Conservation (phyloP, 768 basidiomycete genomes). For the Xerocomus potaroensis region DNA sequence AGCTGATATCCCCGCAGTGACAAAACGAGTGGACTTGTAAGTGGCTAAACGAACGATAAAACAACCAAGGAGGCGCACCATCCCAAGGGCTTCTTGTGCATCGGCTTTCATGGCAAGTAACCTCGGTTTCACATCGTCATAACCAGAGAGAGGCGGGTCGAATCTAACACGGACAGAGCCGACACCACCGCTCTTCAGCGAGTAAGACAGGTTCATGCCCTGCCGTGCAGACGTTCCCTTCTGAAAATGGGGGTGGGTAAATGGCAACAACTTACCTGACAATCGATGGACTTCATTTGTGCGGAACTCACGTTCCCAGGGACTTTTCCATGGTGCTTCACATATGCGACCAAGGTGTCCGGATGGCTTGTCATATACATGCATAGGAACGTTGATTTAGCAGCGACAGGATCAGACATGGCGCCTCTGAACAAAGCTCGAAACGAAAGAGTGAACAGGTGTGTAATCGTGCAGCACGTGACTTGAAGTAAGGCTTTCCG, state of each 20-base stretch:
- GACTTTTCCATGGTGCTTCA: conserved; percentile 70
- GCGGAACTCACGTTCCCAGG: conserved; percentile 52
- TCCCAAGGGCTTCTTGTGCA: conserved; percentile 75
- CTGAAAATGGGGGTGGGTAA: background rate
- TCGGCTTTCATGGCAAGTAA: conserved; percentile 76
- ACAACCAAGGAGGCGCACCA: conserved; percentile 45
- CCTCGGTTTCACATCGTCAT: conserved; percentile 80
- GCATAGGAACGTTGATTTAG: conserved; percentile 69
- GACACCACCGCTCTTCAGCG: conserved; percentile 44
- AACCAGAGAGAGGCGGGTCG: conserved; percentile 67
- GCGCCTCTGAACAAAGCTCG: background rate
- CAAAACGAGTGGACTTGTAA: background rate
- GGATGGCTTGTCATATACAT: conserved; percentile 86
- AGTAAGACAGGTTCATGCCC: conserved; percentile 71
- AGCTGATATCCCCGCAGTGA: conserved; percentile 46
- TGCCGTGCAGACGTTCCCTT: conserved; percentile 20
- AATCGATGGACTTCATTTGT: conserved; percentile 65
- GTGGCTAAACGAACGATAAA: background rate
- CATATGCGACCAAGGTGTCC: conserved; percentile 81
- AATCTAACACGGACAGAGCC: conserved; percentile 51
- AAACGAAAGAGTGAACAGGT: background rate
- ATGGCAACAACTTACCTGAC: conserved; percentile 44
- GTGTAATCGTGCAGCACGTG: background rate
- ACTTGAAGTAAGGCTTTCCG: no score
- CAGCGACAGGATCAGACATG: conserved; percentile 72